Conservation (phyloP, 306 rosid species). For the Leucaena leucocephala region DNA sequence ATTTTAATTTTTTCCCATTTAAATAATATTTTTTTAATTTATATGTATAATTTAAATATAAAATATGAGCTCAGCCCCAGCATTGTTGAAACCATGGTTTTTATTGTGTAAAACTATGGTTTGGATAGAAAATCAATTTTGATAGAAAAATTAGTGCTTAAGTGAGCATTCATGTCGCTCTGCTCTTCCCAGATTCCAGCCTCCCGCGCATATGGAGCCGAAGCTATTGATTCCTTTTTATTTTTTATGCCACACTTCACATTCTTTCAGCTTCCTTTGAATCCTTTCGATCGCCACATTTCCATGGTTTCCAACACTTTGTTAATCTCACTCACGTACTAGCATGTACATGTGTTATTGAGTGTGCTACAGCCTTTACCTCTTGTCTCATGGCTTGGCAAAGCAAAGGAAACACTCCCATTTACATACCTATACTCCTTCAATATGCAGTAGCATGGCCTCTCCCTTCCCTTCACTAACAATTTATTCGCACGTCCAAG, state of each 20-base stretch:
- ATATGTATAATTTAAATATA: too few species aligned
- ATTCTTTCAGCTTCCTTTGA: too few species aligned
- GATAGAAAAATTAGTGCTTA: background rate
- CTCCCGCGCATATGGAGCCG: too few species aligned
- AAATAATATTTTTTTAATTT: too few species aligned
- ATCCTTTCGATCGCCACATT: background rate
- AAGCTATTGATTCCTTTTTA: background rate
- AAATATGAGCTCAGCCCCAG: too few species aligned
- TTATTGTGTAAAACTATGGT: too few species aligned
- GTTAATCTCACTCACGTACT: background rate
- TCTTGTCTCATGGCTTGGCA: background rate
- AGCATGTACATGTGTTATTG: background rate
- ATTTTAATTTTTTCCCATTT: too few species aligned
- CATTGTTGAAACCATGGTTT: too few species aligned
- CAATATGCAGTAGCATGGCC: constrained; percentile 30
- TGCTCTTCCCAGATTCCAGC: too few species aligned
- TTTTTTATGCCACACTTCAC: background rate
- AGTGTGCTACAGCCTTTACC: background rate
- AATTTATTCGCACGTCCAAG: constrained; percentile 19
- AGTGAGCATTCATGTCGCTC: background rate
- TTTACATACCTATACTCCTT: background rate
- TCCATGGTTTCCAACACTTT: background rate
- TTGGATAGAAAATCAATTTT: too few species aligned
- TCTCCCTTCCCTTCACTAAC: constrained; percentile 14
- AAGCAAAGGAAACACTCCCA: background rate